Evolutionary conservation across 768 basidiomycete genomes (phyloP), one percentile per base, ranked within the genome.

Genomic region (Calvatia gigantea): DNA sequence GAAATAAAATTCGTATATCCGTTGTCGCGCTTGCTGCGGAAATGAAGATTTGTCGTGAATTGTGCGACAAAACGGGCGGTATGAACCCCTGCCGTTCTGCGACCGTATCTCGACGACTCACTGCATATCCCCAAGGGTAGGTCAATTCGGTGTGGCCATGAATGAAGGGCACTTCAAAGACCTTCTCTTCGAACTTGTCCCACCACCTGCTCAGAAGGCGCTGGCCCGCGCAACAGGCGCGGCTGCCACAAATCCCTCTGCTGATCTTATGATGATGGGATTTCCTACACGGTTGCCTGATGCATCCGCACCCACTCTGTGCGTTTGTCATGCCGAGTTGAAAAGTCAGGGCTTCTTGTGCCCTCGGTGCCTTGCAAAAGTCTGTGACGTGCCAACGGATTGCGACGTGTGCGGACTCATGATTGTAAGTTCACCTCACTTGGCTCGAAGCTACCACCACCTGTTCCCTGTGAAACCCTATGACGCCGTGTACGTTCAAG

Each of bases 191-290:
- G 97, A 98, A 64, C 83, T 92, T 21, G 87, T 99, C 19, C 94
- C 95, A 17, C 97, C 97, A 0, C 97, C 97, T 0, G 93, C 94
- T 0, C 89, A 91, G 65, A 81, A 80, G 4, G 76, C 82, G 2
- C 60, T 83, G 19, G 67, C 77, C 4, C 78, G 83, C 27, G 64
- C 75, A 15, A 62, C 66, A 2, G 79, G 77, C 0, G 75, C 73
- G 46, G 56, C 63, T 5, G 71, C 77, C 4, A 70, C 75, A 9
- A 88, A 86, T 59, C 81, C 82, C 19, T 82, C 87, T 0, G 87
- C 91, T 0, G 96, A 98, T 72, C 75, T 99, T 50, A 97, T 99
- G 90, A 90, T 97, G 82, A 98, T 99, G 93, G 97, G 97, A 7
- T 99, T 99, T 71, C 97, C 97, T 1, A 93, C 90, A 14, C 85